phyloP scores from a whole-genome alignment of 2,329 filamentous ascomycete species.

The Colletotrichum sp. region DNA sequence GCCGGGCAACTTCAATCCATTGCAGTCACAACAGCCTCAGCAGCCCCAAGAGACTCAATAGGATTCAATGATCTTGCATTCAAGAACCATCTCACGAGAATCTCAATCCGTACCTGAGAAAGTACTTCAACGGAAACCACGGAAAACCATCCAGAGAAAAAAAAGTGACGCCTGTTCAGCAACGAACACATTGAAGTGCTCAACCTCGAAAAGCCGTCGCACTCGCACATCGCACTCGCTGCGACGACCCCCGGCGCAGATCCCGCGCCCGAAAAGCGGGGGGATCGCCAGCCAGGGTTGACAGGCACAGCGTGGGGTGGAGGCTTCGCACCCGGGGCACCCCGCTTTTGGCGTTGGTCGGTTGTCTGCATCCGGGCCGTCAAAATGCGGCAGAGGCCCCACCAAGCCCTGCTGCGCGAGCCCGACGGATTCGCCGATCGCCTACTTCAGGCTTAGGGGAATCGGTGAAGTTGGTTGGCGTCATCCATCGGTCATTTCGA shows the following conservation, averaged over 20 bases:
- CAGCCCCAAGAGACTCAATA: not conserved
- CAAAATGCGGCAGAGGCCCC: not conserved
- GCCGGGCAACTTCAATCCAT: not conserved
- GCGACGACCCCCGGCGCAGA: not conserved
- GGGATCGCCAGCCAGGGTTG: not conserved
- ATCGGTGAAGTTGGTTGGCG: not conserved
- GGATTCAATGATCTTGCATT: too few relatives aligned
- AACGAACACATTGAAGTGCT: not conserved
- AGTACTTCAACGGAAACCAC: not conserved
- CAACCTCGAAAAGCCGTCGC: not conserved
- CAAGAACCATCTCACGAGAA: too few relatives aligned
- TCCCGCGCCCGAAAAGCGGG: not conserved
- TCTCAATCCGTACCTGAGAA: too few relatives aligned
- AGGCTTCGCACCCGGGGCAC: not conserved
- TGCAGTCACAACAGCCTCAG: not conserved
- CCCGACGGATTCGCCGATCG: not conserved
- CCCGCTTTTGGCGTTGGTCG: not conserved
- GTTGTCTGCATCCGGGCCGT: not conserved
- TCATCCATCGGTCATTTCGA: not conserved
- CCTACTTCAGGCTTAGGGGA: not conserved
- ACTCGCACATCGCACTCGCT: not conserved
- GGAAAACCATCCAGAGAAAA: rapidly evolving
- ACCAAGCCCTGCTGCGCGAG: not conserved
- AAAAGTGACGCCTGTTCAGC: not conserved
- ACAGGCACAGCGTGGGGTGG: not conserved